Evolutionary conservation across 208 protist genomes (phyloP).

Genomic region (Trypanosoma rangeli): DNA sequence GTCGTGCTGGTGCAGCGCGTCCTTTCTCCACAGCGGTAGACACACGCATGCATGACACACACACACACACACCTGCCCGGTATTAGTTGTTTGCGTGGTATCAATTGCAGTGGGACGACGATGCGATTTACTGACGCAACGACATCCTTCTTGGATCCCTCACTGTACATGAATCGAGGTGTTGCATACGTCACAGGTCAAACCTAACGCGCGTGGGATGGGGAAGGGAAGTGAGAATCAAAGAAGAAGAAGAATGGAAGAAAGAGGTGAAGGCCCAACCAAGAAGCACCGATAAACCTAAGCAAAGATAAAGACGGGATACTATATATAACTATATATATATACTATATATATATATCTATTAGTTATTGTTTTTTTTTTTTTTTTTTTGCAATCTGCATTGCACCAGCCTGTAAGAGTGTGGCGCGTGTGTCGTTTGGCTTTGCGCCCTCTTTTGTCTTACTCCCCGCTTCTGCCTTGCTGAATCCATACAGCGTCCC

Average conservation of each 20-base stretch:
- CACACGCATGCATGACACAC: not conserved
- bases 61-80: too few species aligned
- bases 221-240: conserved; percentile 2
- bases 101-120: not conserved
- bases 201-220: not conserved
- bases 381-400: too few species aligned
- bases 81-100: not conserved
- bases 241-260: conserved; percentile 19
- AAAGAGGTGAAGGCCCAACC: not conserved
- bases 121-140: not conserved
- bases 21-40: not conserved
- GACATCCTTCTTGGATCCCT: not conserved
- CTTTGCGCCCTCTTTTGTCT: too few species aligned
- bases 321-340: too few species aligned
- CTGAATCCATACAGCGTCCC: too few species aligned
- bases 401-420: too few species aligned
- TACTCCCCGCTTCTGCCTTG: too few species aligned
- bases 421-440: too few species aligned
- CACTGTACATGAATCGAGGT: not conserved
- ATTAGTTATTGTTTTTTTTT: too few species aligned
- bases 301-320: too few species aligned
- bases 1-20: conserved; percentile 1
- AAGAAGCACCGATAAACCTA: not conserved
- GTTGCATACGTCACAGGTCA: not conserved
- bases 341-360: too few species aligned